Conservation (phyloP, 345 rosid genomes). For the Bruguiera gymnorhiza region DNA sequence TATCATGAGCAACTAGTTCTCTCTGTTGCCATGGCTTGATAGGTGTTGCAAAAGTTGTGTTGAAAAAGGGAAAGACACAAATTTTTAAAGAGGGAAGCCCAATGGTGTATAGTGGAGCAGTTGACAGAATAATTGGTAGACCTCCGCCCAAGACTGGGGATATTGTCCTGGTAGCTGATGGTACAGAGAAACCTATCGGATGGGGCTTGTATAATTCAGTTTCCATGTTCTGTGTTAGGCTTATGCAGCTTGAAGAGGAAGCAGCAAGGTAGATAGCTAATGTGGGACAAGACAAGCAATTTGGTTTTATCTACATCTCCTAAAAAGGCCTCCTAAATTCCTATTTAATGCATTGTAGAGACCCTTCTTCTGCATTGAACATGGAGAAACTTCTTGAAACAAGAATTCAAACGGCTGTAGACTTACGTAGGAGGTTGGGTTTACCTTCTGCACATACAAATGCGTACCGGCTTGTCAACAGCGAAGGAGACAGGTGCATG, state of each 20-base stretch:
- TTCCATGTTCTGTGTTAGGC: slow-evolving; percentile 85
- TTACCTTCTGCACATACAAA: slow-evolving; percentile 68
- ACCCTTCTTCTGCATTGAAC: slow-evolving; percentile 73
- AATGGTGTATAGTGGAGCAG: slow-evolving; percentile 88
- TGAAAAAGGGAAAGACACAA: slow-evolving; percentile 87
- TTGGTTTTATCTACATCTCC: slow-evolving; percentile 4
- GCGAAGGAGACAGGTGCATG: slow-evolving; percentile 86
- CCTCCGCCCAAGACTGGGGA: slow-evolving; percentile 87
- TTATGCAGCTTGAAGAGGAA: slow-evolving; percentile 96
- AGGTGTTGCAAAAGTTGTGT: slow-evolving; percentile 82
- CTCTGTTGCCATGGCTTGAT: background rate
- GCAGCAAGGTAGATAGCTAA: slow-evolving; percentile 40
- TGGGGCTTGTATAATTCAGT: slow-evolving; percentile 85
- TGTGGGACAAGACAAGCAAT: background rate
- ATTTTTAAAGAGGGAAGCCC: slow-evolving; percentile 87
- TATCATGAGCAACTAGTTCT: background rate
- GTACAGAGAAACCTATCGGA: slow-evolving; percentile 70
- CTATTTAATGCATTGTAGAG: slow-evolving; percentile 40
- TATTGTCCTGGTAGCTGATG: slow-evolving; percentile 83
- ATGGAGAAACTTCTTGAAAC: slow-evolving; percentile 69
- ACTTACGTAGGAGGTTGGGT: slow-evolving; percentile 58
- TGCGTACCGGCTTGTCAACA: slow-evolving; percentile 79
- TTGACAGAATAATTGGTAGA: slow-evolving; percentile 78
- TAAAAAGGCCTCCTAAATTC: slow-evolving; percentile 5
- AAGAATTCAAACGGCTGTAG: slow-evolving; percentile 60